Evolutionary conservation across 2,329 filamentous ascomycete genomes (phyloP).

Genomic region (Botryotinia globosa): DNA sequence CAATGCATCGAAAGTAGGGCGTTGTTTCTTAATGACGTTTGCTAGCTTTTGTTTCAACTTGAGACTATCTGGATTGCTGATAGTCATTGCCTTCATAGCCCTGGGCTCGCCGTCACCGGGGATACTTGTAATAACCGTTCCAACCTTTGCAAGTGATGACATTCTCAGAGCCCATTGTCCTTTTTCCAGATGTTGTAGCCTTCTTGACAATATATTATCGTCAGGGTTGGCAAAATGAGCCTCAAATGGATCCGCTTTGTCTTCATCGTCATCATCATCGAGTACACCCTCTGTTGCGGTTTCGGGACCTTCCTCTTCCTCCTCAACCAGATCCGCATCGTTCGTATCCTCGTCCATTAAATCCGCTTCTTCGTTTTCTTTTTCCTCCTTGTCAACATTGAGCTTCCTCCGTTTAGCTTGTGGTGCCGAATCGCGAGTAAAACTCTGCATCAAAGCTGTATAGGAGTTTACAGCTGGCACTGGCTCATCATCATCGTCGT

Average conservation of each 20-base stretch:
- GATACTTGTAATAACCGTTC: slow-evolving; percentile 48
- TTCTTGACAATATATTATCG: slow-evolving; percentile 55
- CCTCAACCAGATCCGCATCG: slow-evolving; percentile 45
- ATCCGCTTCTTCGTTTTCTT: slow-evolving; percentile 27
- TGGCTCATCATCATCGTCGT: slow-evolving; percentile 43
- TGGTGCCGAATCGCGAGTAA: slow-evolving; percentile 47
- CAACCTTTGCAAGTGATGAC: slow-evolving; percentile 42
- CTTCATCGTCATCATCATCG: slow-evolving; percentile 49
- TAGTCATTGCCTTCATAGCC: slow-evolving; percentile 22
- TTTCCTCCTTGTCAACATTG: slow-evolving; percentile 35
- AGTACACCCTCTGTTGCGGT: slow-evolving; percentile 37
- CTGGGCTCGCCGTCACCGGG: slow-evolving; percentile 44
- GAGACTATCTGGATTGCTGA: slow-evolving; percentile 45
- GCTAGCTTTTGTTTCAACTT: slow-evolving; percentile 70
- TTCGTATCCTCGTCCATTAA: slow-evolving; percentile 19
- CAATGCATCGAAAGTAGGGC: slow-evolving; percentile 56
- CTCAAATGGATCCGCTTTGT: slow-evolving; percentile 71
- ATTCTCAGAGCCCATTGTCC: slow-evolving; percentile 53
- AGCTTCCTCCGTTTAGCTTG: slow-evolving; percentile 58
- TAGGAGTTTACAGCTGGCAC: slow-evolving; percentile 49
- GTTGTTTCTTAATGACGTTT: slow-evolving; percentile 51
- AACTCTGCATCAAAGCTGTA: slow-evolving; percentile 56
- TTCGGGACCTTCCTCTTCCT: slow-evolving; percentile 49
- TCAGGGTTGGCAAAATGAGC: slow-evolving; percentile 72
- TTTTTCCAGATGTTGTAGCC: slow-evolving; percentile 50